phyloP scores from a whole-genome alignment of 2,329 filamentous ascomycete species.

The Fusarium sp. region DNA sequence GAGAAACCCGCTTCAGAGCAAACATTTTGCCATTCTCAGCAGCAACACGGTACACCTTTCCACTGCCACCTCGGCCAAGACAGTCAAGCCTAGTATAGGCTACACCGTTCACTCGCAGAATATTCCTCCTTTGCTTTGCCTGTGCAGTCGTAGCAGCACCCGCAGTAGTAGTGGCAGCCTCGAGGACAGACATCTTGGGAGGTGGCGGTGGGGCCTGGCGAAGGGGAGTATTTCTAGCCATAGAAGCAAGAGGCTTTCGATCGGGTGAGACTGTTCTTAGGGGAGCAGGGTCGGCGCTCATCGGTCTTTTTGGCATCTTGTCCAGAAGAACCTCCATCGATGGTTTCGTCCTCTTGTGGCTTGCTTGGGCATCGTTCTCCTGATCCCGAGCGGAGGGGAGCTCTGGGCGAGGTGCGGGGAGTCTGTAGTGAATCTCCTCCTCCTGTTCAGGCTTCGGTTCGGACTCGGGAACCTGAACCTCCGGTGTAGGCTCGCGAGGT shows the following conservation, averaged over 20 bases:
- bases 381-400: constrained; percentile 77
- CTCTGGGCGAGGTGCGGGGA: constrained; percentile 54
- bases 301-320: constrained; percentile 62
- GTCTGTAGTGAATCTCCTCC: constrained; percentile 59
- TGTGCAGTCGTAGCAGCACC: constrained; percentile 82
- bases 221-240: constrained; percentile 76
- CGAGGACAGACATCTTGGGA: constrained; percentile 96
- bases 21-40: constrained; percentile 97
- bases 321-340: constrained; percentile 64
- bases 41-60: constrained; percentile 94
- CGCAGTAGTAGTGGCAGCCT: constrained; percentile 85
- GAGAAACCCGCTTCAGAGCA: constrained; percentile 89
- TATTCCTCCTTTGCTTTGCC: constrained; percentile 78
- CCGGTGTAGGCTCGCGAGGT: constrained; percentile 27
- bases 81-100: constrained; percentile 89
- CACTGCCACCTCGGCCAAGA: constrained; percentile 91
- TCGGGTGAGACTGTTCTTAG: constrained; percentile 60
- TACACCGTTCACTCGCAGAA: constrained; percentile 90
- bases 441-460: constrained; percentile 40
- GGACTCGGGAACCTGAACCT: constrained; percentile 11
- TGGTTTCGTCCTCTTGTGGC: constrained; percentile 70
- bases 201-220: constrained; percentile 82
- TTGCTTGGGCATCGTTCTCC: constrained; percentile 82
- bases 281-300: constrained; percentile 55
- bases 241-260: constrained; percentile 62